Conservation (phyloP, 2,329 filamentous ascomycete species). For the Ophiostoma tasmaniense region DNA sequence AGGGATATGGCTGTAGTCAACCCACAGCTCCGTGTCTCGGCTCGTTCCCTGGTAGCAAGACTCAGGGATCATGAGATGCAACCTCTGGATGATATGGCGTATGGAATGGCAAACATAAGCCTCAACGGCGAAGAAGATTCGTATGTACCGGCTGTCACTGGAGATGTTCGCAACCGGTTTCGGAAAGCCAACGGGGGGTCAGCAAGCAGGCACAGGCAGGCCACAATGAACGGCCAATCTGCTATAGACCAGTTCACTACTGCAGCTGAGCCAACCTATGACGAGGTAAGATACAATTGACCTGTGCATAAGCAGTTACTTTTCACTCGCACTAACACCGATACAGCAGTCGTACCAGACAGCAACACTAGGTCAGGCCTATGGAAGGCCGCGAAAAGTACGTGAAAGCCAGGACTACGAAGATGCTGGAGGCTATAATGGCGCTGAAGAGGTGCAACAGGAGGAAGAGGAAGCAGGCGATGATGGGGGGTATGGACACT, state of each 20-base stretch:
- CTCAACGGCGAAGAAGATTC: background rate
- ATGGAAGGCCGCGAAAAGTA: background rate
- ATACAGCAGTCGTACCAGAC: background rate
- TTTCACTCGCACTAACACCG: background rate
- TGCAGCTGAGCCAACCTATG: background rate
- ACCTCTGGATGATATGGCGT: background rate
- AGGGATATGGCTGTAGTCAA: slow-evolving; percentile 7
- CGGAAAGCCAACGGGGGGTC: background rate
- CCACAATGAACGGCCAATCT: slow-evolving; percentile 6
- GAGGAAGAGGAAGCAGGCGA: background rate
- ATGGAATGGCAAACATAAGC: background rate
- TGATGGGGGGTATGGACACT: background rate
- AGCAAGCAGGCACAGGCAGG: background rate
- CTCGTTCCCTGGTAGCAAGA: slow-evolving; percentile 1
- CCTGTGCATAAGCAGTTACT: background rate
- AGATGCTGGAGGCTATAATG: background rate
- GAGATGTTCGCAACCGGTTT: background rate
- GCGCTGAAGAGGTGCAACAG: background rate
- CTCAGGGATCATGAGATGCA: background rate
- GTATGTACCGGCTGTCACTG: background rate
- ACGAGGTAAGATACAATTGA: background rate
- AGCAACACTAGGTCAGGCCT: background rate
- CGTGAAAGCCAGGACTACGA: background rate
- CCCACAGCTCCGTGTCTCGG: slow-evolving; percentile 9
- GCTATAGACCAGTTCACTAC: background rate